Conservation (phyloP, 2,329 filamentous ascomycete species). For the Didymella pinodella region DNA sequence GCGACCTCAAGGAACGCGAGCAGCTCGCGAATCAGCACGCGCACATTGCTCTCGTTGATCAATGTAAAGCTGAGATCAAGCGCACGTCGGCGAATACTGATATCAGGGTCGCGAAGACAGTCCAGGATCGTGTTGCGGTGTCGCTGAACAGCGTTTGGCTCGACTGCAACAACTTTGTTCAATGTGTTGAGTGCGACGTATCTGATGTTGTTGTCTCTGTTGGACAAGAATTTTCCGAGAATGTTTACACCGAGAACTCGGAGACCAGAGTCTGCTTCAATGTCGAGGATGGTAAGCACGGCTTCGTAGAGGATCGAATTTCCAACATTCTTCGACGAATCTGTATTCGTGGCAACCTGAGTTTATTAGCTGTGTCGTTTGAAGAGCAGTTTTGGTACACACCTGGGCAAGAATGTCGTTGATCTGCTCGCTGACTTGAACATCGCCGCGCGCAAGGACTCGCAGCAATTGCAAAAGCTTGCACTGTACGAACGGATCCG, state of each 20-base stretch:
- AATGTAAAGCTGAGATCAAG: conserved; percentile 97
- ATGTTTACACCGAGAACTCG: conserved; percentile 97
- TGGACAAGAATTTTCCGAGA: conserved; percentile 96
- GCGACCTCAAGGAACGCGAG: conserved; percentile 95
- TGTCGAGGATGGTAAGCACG: conserved; percentile 95
- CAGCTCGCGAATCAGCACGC: conserved; percentile 90
- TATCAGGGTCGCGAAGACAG: conserved; percentile 94
- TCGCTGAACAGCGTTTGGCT: conserved; percentile 95
- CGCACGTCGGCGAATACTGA: conserved; percentile 94
- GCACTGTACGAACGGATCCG: conserved; percentile 96
- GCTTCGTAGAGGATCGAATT: conserved; percentile 98
- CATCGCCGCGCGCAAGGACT: conserved; percentile 85
- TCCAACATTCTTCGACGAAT: conserved; percentile 97
- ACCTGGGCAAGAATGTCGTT: conserved; percentile 94
- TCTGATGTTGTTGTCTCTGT: conserved; percentile 98
- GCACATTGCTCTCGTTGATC: conserved; percentile 96
- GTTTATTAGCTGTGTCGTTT: conserved; percentile 23
- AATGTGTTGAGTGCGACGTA: conserved; percentile 97
- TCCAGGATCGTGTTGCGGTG: conserved; percentile 98
- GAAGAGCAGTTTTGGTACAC: conserved; percentile 1
- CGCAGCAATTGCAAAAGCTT: conserved; percentile 89
- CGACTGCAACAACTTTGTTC: conserved; percentile 97
- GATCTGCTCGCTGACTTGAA: conserved; percentile 91
- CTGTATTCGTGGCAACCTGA: conserved; percentile 91
- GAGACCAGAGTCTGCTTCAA: conserved; percentile 94